Evolutionary conservation across 208 protist species (phyloP).

Genomic region (Acanthamoeba healyi): DNA sequence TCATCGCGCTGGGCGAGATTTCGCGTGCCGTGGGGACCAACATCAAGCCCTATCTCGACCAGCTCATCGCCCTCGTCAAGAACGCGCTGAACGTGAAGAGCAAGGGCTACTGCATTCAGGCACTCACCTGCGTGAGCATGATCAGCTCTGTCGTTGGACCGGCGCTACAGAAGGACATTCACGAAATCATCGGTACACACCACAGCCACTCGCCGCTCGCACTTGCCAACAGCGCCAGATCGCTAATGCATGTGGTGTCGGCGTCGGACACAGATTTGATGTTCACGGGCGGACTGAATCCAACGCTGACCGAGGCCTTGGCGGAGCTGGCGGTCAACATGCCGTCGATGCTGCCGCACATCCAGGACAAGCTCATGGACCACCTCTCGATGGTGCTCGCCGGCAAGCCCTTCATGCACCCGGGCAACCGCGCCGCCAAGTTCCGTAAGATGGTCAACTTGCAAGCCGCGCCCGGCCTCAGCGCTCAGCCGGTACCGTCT

Average conservation of each 20-base stretch:
- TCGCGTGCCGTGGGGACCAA: slow-evolving; percentile 77
- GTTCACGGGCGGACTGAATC: slow-evolving; percentile 78
- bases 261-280: slow-evolving; percentile 84
- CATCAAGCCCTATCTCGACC: slow-evolving; percentile 84
- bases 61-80: slow-evolving; percentile 78
- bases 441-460: slow-evolving; percentile 8
- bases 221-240: neutral
- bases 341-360: slow-evolving; percentile 82
- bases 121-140: slow-evolving; percentile 86
- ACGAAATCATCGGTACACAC: slow-evolving; percentile 28
- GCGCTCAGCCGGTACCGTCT: neutral
- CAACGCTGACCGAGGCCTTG: slow-evolving; percentile 79
- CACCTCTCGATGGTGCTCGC: slow-evolving; percentile 54
- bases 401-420: slow-evolving; percentile 61
- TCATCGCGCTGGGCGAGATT: slow-evolving; percentile 86
- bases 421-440: slow-evolving; percentile 31
- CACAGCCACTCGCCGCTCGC: too few relatives aligned
- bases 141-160: slow-evolving; percentile 82
- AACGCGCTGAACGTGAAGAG: slow-evolving; percentile 68
- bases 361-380: slow-evolving; percentile 82
- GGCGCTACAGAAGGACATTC: slow-evolving; percentile 74
- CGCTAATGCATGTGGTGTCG: neutral
- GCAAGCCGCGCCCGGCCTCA: neutral
- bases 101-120: slow-evolving; percentile 78
- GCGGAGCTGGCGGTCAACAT: slow-evolving; percentile 83